phyloP scores from a whole-genome alignment of 495 filamentous ascomycete genomes.

The Neurospora hispaniola region DNA sequence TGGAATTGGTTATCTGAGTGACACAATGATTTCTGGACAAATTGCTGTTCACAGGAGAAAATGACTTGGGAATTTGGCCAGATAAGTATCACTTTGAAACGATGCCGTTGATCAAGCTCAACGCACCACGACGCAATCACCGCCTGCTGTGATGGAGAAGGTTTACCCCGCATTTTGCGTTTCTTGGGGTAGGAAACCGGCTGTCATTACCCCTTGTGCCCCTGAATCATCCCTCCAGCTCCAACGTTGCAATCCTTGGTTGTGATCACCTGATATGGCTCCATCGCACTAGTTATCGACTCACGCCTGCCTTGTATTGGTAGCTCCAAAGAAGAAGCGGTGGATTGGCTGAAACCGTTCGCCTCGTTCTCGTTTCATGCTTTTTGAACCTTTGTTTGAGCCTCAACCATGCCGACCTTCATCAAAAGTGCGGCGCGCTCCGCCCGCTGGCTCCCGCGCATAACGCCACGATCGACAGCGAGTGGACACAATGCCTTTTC shows the following conservation, averaged over 20 bases:
- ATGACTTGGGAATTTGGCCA: not conserved
- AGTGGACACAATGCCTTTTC: constrained; percentile 10
- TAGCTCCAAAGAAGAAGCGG: not conserved
- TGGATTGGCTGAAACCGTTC: not conserved
- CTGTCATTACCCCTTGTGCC: not conserved
- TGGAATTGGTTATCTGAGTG: not conserved
- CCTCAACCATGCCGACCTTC: not conserved
- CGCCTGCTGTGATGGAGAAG: not conserved
- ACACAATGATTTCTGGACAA: not conserved
- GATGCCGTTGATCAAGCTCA: not conserved
- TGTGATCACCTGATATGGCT: not conserved
- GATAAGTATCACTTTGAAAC: not conserved
- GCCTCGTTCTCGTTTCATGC: not conserved
- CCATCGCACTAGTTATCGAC: not conserved
- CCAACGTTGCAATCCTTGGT: not conserved
- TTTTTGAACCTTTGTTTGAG: not conserved
- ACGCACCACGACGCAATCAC: not conserved
- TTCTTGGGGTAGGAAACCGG: not conserved
- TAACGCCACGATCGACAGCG: not conserved
- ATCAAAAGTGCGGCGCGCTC: not conserved
- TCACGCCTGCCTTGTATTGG: not conserved
- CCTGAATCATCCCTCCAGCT: not conserved
- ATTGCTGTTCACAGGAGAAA: not conserved
- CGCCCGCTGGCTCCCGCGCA: not conserved
- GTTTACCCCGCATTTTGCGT: not conserved